Evolutionary conservation across 148 eudicot species (phyloP), one percentile per base, ranked within the genome.

Genomic region (Silene latifolia): DNA sequence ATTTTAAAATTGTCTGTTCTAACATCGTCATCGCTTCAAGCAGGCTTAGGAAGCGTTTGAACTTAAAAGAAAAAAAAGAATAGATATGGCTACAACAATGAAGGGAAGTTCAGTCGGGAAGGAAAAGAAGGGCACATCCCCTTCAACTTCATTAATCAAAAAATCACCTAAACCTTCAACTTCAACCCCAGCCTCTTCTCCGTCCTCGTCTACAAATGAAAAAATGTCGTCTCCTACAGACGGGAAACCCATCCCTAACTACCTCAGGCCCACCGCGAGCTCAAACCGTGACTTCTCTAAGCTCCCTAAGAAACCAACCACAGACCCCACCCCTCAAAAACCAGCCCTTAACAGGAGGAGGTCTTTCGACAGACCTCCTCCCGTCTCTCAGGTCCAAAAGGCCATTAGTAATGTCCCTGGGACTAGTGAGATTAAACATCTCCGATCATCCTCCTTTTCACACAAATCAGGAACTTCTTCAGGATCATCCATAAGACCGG

Each of bases 191-290:
- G 53, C 53, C 44, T 82, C 25, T 64, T 82, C 62, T 15, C 53
- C 82, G 8, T 60, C 35, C 35, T 72, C 85, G 8, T 67, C 83
- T 29, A 24, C 77, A 56, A 76, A 76, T 0, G 72, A 80, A 27
- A 74, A 77, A 69, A 67, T 63, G 53, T 59, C 67, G 11, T 56
- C 81, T n/a, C 74, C 74, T 5, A 13, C 80, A 1, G 74, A 82
- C 11, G 71, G 63, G 6, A 89, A 84, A 69, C 81, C 78, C 3
- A 68, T 87, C 9, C 93, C 89, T 2, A 85, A 84, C 80, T 89
- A 89, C 44, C 88, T 87, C 72, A 84, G 72, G 47, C 93, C 90
- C 0, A 89, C 93, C 57, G 35, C 77, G 3, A 87, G 85, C 80
- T 85, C 88, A 25, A 77, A 75, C 67, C 76, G 48, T 2, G 81